Percentiles rank a stretch among this genome's conserved stretches.
Conservation (phyloP, 2,329 filamentous ascomycete genomes). For the Apiospora marii region DNA sequence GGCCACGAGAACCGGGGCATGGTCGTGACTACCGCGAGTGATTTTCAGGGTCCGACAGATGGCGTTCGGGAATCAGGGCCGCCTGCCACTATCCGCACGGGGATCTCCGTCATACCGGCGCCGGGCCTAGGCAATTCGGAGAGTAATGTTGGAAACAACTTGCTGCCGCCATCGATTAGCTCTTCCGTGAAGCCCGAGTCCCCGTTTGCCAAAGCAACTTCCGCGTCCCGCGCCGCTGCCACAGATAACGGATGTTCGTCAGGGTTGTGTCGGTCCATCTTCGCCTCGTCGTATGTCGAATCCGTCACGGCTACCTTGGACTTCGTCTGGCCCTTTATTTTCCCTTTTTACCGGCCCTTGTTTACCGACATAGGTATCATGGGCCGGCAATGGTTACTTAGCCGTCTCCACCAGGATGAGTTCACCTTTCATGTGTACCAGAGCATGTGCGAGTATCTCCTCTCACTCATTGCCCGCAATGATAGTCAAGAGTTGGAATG, state of each 20-base stretch:
- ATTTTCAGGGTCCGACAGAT: background rate
- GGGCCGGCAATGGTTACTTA: slow-evolving; percentile 64
- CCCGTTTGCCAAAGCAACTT: background rate
- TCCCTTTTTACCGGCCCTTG: slow-evolving; percentile 67
- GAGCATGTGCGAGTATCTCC: slow-evolving; percentile 66
- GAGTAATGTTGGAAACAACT: no score
- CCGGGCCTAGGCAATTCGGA: no score
- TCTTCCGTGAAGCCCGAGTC: background rate
- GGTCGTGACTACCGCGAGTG: slow-evolving; percentile 20
- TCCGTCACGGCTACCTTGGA: slow-evolving; percentile 64
- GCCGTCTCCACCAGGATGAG: slow-evolving; percentile 63
- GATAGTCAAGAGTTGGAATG: background rate
- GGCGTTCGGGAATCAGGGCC: background rate
- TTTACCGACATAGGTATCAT: slow-evolving; percentile 51
- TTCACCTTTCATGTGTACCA: slow-evolving; percentile 64
- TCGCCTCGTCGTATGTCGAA: slow-evolving; percentile 42
- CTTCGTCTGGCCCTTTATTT: slow-evolving; percentile 67
- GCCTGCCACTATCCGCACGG: background rate
- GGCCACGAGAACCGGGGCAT: slow-evolving; percentile 57
- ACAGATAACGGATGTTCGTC: slow-evolving; percentile 19
- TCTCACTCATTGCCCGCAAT: slow-evolving; percentile 45
- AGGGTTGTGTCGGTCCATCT: background rate
- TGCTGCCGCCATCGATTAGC: no score
- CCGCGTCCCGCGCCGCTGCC: no score
- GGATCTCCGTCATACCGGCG: background rate